phyloP scores from a whole-genome alignment of 768 basidiomycete genomes.

The Floccularia luteovirens region DNA sequence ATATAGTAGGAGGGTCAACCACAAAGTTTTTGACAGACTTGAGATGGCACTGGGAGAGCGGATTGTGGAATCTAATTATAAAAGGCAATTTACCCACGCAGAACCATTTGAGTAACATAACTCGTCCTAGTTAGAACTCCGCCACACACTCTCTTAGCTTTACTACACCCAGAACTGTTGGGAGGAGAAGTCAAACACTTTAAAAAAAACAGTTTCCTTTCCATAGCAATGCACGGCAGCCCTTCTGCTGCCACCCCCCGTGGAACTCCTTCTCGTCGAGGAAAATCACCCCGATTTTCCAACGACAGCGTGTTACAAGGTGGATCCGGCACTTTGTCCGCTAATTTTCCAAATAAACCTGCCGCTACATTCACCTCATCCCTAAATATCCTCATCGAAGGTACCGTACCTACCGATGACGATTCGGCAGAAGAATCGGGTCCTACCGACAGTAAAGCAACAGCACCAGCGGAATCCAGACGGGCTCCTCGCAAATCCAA shows the following conservation, averaged over 20 bases:
- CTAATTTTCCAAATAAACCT: constrained; percentile 44
- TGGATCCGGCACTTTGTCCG: constrained; percentile 33
- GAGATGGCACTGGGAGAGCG: constrained; percentile 9
- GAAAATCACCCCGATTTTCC: constrained; percentile 51
- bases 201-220: constrained; percentile 25
- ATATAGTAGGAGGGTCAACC: background rate
- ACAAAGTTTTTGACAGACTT: background rate
- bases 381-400: constrained; percentile 72
- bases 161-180: constrained; percentile 31
- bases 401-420: constrained; percentile 55
- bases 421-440: constrained; percentile 29
- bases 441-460: constrained; percentile 25
- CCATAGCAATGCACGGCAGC: constrained; percentile 35
- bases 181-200: constrained; percentile 23
- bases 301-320: constrained; percentile 39
- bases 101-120: constrained; percentile 37
- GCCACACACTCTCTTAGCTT: constrained; percentile 33
- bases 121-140: constrained; percentile 36
- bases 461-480: constrained; percentile 37
- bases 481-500: constrained; percentile 88
- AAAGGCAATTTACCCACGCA: constrained; percentile 36
- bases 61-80: constrained; percentile 15
- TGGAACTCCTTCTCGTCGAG: constrained; percentile 55
- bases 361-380: constrained; percentile 54
- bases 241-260: constrained; percentile 41